Percentiles rank a stretch among this genome's conserved stretches.
These are phyloP conservation scores for Lactarius psammicola DNA, from an alignment of 768 basidiomycete species.

Conservation along the genomic window DNA sequence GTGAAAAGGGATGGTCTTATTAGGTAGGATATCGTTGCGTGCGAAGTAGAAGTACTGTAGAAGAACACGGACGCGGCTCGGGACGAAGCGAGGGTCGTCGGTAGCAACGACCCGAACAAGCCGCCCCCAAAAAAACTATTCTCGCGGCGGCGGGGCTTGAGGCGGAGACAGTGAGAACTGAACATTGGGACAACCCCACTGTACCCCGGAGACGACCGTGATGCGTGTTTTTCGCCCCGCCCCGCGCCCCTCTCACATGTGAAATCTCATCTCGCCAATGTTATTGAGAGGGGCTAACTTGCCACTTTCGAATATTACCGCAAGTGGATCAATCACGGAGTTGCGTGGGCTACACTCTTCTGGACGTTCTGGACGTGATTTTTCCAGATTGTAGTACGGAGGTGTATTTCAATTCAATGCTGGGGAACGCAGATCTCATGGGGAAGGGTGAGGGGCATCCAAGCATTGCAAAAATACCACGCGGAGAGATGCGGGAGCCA, in stretches of 20 bases:
- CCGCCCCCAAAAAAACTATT: not conserved
- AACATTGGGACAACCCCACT: slow-evolving; percentile 13
- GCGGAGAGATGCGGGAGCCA: slow-evolving; percentile 8
- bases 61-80: not conserved
- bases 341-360: slow-evolving; percentile 1
- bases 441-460: slow-evolving; percentile 2
- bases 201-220: not conserved
- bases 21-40: not conserved
- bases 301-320: not conserved
- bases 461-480: not conserved
- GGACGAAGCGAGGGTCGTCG: not conserved
- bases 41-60: not conserved
- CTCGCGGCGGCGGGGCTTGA: not conserved
- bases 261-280: not conserved
- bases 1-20: too few relatives aligned
- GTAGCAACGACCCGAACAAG: not conserved
- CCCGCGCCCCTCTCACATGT: slow-evolving; percentile 1
- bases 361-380: not conserved
- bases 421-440: not conserved
- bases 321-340: slow-evolving; percentile 15
- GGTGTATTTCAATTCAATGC: not conserved
- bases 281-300: not conserved
- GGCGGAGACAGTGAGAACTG: not conserved
- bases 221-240: not conserved
- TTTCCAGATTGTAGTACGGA: not conserved